phyloP scores from a whole-genome alignment of 2,329 filamentous ascomycete species.

The Arthroderma sp. region DNA sequence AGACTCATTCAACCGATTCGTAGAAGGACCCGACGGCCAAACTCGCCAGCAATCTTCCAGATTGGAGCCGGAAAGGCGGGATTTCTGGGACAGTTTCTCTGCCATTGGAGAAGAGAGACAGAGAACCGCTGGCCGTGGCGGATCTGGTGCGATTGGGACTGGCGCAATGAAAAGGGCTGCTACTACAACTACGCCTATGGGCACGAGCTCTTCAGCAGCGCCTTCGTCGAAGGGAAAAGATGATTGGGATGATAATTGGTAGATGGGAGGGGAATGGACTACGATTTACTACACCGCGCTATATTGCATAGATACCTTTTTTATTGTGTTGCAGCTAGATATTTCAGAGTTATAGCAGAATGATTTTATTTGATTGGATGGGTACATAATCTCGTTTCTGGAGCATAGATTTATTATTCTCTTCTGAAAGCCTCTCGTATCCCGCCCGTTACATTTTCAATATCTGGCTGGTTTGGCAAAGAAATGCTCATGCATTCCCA shows the following conservation, averaged over 20 bases:
- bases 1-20: constrained; percentile 71
- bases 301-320: too few relatives aligned
- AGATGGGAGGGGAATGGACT: neutral
- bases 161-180: constrained; percentile 45
- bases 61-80: constrained; percentile 54
- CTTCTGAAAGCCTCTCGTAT: too few relatives aligned
- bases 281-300: too few relatives aligned
- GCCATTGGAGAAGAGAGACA: constrained; percentile 38
- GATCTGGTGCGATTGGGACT: constrained; percentile 46
- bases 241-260: constrained; percentile 43
- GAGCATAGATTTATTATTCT: too few relatives aligned
- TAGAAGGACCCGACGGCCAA: constrained; percentile 53
- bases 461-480: too few relatives aligned
- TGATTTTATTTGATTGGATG: too few relatives aligned
- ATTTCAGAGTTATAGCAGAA: too few relatives aligned
- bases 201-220: constrained; percentile 8
- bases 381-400: too few relatives aligned
- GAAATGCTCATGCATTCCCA: too few relatives aligned
- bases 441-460: too few relatives aligned
- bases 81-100: constrained; percentile 89
- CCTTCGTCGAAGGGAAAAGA: constrained; percentile 36
- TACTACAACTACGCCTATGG: constrained; percentile 12
- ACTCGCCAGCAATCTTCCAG: constrained; percentile 10
- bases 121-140: constrained; percentile 18
- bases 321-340: too few relatives aligned